Evolutionary conservation across 2,329 filamentous ascomycete species (phyloP).

Genomic region (Colletotrichum chrysophilum): DNA sequence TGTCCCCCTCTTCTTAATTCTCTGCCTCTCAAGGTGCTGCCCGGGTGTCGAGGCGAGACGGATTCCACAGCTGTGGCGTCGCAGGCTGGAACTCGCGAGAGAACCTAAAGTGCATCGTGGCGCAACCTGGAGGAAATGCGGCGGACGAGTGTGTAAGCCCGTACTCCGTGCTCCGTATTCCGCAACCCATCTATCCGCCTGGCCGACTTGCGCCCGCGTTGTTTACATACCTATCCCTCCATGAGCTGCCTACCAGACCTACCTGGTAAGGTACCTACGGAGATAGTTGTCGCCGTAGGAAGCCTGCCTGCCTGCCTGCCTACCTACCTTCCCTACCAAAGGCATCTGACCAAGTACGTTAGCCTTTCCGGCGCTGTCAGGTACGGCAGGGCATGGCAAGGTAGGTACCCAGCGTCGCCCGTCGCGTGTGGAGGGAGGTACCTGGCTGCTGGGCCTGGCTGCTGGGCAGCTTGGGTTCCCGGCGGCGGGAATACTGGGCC

Average conservation of each 20-base stretch:
- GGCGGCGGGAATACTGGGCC: not conserved
- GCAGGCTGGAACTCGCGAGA: not conserved
- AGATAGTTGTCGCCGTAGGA: not conserved
- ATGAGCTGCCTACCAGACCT: not conserved
- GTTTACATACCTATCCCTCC: not conserved
- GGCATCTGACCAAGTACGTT: not conserved
- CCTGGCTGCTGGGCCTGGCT: not conserved
- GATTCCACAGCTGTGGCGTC: not conserved
- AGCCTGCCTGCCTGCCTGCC: no score
- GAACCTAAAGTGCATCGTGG: constrained; percentile 6
- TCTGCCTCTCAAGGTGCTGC: not conserved
- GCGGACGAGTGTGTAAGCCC: not conserved
- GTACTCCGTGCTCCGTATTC: not conserved
- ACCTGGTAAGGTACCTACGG: not conserved
- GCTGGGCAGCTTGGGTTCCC: not conserved
- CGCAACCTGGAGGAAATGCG: not conserved
- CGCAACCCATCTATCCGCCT: not conserved
- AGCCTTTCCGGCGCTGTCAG: not conserved
- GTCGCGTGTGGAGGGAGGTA: not conserved
- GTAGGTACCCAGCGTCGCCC: not conserved
- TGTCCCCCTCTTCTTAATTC: not conserved
- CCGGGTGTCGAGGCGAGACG: not conserved
- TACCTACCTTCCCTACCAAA: not conserved
- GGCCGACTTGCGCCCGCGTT: not conserved
- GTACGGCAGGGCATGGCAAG: not conserved